Evolutionary conservation across 345 rosid species (phyloP), one percentile per base, ranked within the genome.

Genomic region (Salix caprea): DNA sequence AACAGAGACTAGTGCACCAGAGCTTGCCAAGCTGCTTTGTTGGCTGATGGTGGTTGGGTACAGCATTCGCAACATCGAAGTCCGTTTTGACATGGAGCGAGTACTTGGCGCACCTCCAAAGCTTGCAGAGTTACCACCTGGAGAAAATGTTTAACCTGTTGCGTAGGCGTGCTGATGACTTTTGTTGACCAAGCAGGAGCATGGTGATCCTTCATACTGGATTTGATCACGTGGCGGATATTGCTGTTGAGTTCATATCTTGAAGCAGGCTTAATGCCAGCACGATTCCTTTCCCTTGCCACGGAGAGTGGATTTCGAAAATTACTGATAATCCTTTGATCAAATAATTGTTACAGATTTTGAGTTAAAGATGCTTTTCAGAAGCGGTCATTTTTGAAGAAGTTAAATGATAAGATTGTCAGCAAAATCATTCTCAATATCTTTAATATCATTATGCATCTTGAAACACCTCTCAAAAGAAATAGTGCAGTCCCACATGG

Each of bases 1-100:
- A 34, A 87, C 91, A 4, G 96, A 93, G 89, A 92, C 97, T 5
- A 92, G 91, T 74, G 98, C 96, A 48, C 79, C 92, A 0, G 98
- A 96, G 76, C 97, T 93, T 26, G 97, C 91, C 28, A 93, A 89
- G 85, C 84, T 96, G 74, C 87, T 96, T 73, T 93, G 89, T 75
- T 96, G 98, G 97, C 79, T 96, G 76, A 93, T 96, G 99, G 96
- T 96, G 79, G 98, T 96, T 5, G 98, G 99, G 50, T 96, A 93
- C 87, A 79, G 98, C 84, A 82, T 96, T 76, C 94, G 99, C 64
- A 96, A 91, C 81, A 93, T 95, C 8, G 99, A 95, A 86, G 99
- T 95, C 71, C 93, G 99, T 28, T 87, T 91, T 72, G 99, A 95
- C 76, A 96, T 91, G 98, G 99, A 96, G 80, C 88, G 93, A 69